phyloP scores from a whole-genome alignment of 169 alveolate species.

The Plasmodium sp. region DNA sequence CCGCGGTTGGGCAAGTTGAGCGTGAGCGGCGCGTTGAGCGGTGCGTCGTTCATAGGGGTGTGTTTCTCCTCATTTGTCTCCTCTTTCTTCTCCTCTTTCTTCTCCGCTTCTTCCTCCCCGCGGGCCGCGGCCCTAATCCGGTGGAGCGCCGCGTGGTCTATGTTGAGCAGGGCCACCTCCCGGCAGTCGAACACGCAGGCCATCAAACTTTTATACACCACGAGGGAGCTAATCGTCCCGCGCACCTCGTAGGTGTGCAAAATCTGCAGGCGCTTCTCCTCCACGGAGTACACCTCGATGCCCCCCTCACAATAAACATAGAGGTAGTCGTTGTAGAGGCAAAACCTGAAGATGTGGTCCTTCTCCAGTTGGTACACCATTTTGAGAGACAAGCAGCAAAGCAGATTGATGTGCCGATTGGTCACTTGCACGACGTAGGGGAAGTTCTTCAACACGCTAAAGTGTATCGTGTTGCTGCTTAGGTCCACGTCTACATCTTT shows the following conservation, averaged over 20 bases:
- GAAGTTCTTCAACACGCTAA: conserved; percentile 17
- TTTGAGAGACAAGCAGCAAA: conserved; percentile 67
- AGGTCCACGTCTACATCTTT: conserved; percentile 44
- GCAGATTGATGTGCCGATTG: background rate
- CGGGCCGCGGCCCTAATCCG: background rate
- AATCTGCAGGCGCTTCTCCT: background rate
- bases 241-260: background rate
- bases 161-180: conserved; percentile 2
- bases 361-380: background rate
- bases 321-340: conserved; percentile 14
- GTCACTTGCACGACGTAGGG: conserved; percentile 55
- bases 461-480: conserved; percentile 10
- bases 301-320: conserved; percentile 35
- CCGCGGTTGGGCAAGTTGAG: background rate
- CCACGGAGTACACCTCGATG: conserved; percentile 17
- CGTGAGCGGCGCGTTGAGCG: too few species aligned
- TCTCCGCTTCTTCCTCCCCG: background rate
- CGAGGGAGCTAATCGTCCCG: background rate
- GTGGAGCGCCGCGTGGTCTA: background rate
- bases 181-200: conserved; percentile 1
- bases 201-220: conserved; percentile 34
- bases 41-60: background rate
- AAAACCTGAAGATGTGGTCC: conserved; percentile 8
- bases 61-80: background rate
- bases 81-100: background rate